Conservation (phyloP, 306 rosid genomes). For the Glycine tomentella region DNA sequence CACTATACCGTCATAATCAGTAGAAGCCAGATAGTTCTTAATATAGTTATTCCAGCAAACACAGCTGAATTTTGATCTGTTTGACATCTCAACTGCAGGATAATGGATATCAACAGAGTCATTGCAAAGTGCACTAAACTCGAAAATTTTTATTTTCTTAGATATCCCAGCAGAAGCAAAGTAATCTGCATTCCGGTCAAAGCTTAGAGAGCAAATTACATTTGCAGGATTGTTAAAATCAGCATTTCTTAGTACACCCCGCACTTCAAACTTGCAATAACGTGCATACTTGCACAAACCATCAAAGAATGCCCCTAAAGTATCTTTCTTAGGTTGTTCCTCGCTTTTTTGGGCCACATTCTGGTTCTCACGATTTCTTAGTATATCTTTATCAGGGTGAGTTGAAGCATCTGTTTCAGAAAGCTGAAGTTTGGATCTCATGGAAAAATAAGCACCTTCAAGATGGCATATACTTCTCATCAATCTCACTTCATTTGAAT, state of each 20-base stretch:
- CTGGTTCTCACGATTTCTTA: slow-evolving; percentile 68
- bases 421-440: slow-evolving; percentile 78
- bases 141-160: slow-evolving; percentile 87
- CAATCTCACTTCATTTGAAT: slow-evolving; percentile 61
- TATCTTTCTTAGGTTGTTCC: slow-evolving; percentile 59
- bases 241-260: slow-evolving; percentile 81
- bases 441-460: slow-evolving; percentile 84
- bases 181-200: slow-evolving; percentile 91
- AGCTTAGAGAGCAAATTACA: slow-evolving; percentile 88
- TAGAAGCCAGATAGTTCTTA: slow-evolving; percentile 91
- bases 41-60: slow-evolving; percentile 96
- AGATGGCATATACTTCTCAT: slow-evolving; percentile 68
- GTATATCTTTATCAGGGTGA: slow-evolving; percentile 61
- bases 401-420: slow-evolving; percentile 60
- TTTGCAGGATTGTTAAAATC: slow-evolving; percentile 80
- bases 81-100: slow-evolving; percentile 85
- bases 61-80: slow-evolving; percentile 84
- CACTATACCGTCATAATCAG: slow-evolving; percentile 88
- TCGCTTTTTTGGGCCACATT: slow-evolving; percentile 51
- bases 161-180: slow-evolving; percentile 96
- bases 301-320: slow-evolving; percentile 77
- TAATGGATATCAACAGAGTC: slow-evolving; percentile 88
- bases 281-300: slow-evolving; percentile 96
- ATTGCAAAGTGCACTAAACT: slow-evolving; percentile 73
- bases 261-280: slow-evolving; percentile 80